Conservation (phyloP, 495 filamentous ascomycete species). For the Wilcoxina mikolae region DNA sequence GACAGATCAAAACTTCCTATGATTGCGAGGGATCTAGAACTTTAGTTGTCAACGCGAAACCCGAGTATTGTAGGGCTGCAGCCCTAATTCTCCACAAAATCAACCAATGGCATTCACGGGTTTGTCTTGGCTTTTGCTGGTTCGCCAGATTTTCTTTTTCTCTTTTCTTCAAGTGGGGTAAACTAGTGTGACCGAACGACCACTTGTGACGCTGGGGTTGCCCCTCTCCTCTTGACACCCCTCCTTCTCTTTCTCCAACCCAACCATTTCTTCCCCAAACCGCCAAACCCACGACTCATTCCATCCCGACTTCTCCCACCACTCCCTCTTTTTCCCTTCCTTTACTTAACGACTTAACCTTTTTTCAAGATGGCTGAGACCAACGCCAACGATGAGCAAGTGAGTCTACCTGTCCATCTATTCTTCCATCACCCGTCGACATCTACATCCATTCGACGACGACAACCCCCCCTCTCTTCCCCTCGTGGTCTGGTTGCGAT, state of each 20-base stretch:
- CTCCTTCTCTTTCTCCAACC: conserved; percentile 22
- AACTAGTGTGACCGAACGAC: background rate
- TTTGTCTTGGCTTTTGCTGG: too few relatives aligned
- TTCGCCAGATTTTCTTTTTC: too few relatives aligned
- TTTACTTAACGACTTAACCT: conserved; percentile 19
- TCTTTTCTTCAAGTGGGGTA: conserved; percentile 4
- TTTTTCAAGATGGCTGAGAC: conserved; percentile 41
- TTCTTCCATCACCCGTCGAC: background rate
- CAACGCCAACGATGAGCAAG: conserved; percentile 46
- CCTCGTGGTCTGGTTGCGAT: background rate
- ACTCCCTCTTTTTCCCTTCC: conserved; percentile 19
- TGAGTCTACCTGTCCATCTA: conserved; percentile 16
- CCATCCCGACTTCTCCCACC: conserved; percentile 3
- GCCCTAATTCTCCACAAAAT: too few relatives aligned
- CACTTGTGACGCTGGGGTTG: background rate
- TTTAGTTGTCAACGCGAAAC: too few relatives aligned
- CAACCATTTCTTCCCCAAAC: background rate
- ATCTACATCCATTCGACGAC: background rate
- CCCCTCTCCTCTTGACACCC: conserved; percentile 19
- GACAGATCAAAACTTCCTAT: too few relatives aligned
- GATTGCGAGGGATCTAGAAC: too few relatives aligned
- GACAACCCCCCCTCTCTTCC: background rate
- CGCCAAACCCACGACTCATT: background rate
- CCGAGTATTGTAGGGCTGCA: too few relatives aligned
- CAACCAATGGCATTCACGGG: too few relatives aligned